These are phyloP conservation scores for Starmerella davenportii DNA, from an alignment of 805 yeast species.

Conservation along the genomic window DNA sequence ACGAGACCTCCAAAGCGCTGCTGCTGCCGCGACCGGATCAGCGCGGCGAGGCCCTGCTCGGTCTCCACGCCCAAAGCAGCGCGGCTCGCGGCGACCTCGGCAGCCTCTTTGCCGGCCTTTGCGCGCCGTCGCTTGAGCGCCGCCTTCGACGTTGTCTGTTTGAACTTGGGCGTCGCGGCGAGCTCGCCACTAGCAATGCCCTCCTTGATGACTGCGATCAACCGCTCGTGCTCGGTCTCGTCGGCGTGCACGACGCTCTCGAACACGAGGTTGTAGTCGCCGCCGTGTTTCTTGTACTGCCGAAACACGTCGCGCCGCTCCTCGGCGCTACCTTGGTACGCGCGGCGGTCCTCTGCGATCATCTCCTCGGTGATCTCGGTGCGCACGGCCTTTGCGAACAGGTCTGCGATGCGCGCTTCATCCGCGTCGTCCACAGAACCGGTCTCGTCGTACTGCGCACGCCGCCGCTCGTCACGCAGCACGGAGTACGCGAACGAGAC, in stretches of 20 bases:
- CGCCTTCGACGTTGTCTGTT: slow-evolving; percentile 29
- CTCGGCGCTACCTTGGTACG: slow-evolving; percentile 35
- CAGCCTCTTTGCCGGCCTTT: slow-evolving; percentile 25
- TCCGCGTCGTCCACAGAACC: slow-evolving; percentile 36
- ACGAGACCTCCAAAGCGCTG: slow-evolving; percentile 7
- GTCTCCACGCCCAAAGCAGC: slow-evolving; percentile 28
- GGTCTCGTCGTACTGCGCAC: slow-evolving; percentile 47
- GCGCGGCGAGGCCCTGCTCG: slow-evolving; percentile 23
- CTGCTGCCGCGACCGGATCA: slow-evolving; percentile 22
- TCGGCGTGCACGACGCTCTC: slow-evolving; percentile 67
- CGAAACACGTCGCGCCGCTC: slow-evolving; percentile 40
- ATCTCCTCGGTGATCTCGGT: slow-evolving; percentile 24
- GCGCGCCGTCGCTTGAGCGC: slow-evolving; percentile 32
- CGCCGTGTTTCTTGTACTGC: slow-evolving; percentile 39
- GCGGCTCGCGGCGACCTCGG: slow-evolving; percentile 40
- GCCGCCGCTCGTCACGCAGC: slow-evolving; percentile 37
- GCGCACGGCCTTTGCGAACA: slow-evolving; percentile 22
- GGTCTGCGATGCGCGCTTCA: slow-evolving; percentile 23
- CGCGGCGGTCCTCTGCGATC: slow-evolving; percentile 49
- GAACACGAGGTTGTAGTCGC: slow-evolving; percentile 52
- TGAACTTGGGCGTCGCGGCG: slow-evolving; percentile 30
- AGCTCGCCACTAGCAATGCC: slow-evolving; percentile 28
- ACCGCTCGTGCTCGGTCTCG: slow-evolving; percentile 42
- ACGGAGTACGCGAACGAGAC: slow-evolving; percentile 62
- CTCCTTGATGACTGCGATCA: slow-evolving; percentile 34